Base-by-base conservation (phyloP, 2,329 filamentous ascomycete genomes). In the Penicillium paneum region DNA sequence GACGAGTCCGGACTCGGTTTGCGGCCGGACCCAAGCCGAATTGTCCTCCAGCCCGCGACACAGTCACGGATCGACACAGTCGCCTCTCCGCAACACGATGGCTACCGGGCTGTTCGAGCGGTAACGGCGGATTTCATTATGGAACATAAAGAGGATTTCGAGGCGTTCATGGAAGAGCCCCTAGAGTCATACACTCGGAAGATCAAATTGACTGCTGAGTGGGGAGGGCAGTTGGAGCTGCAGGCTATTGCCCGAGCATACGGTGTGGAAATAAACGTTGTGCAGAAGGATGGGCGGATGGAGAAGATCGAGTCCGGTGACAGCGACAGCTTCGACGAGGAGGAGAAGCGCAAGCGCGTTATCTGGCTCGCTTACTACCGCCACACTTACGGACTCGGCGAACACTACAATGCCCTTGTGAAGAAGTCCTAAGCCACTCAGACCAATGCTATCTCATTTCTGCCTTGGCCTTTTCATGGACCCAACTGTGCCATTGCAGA, bases 331-430 rank as follows among this genome's bases (percentile, higher is more conserved):
- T 69, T 73, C 28, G 75, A 73, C 4, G 74, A 73, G 17, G 67
- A 69, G n/a, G 67, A 77, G 48, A 78, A 75, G 21, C 70, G 73
- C 49, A 78, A 76, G 61, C 82, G 82, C 64, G 83, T 83, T 62
- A 81, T 96, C 47, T 97, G 94, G 93, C 73, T 99, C 73, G 93
- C 91, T 34, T 99, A 97, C 74, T 97, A 97, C 74, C 83, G 89
- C 65, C 91, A 97, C 76, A 90, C 90, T 45, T 97, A 95, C 72
- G 93, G 93, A 1, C 78, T 99, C 46, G 94, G 94, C 12, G 94
- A 97, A 77, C 94, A 99, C 76, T 99, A 99, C 75, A 99, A 99
- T 71, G 96, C 92, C 49, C 74, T 99, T 70, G 74, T 83, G 63
- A 82, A 78, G 67, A 70, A 70, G 45, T 54, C 60, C 34, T 70